Conservation (phyloP, 2,329 filamentous ascomycete species). For the Penicillium sp. region DNA sequence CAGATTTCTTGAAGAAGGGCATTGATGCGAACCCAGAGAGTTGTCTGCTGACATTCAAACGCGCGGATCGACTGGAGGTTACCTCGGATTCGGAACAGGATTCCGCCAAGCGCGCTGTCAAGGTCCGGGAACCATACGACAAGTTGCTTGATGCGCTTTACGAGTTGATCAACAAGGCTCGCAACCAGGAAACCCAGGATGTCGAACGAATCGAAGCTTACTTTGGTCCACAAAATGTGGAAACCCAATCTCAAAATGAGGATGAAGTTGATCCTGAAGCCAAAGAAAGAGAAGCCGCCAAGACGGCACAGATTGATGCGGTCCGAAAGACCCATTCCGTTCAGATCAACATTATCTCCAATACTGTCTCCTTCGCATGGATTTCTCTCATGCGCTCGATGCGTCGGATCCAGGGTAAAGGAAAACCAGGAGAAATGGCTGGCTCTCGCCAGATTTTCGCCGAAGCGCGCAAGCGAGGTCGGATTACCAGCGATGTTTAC, state of each 20-base stretch:
- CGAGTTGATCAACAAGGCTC: constrained; percentile 71
- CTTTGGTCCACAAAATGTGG: constrained; percentile 47
- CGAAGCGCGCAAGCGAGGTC: constrained; percentile 81
- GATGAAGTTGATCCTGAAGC: constrained; percentile 57
- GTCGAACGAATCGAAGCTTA: constrained; percentile 56
- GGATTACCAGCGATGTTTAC: constrained; percentile 91
- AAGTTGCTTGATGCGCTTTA: constrained; percentile 85
- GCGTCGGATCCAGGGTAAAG: constrained; percentile 86
- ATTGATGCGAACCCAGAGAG: constrained; percentile 91
- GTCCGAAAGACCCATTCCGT: constrained; percentile 66
- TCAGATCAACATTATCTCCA: constrained; percentile 74
- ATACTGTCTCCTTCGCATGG: constrained; percentile 90
- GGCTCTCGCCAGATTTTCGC: constrained; percentile 87
- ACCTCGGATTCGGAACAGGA: constrained; percentile 75
- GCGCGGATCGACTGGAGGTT: constrained; percentile 81
- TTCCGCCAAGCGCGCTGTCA: constrained; percentile 61
- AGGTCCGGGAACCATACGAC: constrained; percentile 80
- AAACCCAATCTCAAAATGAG: constrained; percentile 44
- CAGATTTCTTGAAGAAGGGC: constrained; percentile 77
- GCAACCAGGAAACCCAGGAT: constrained; percentile 64
- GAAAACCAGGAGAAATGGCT: constrained; percentile 65
- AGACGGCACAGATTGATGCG: constrained; percentile 56
- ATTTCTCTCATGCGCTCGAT: constrained; percentile 92
- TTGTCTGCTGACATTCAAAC: constrained; percentile 83
- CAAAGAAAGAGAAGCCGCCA: constrained; percentile 53